A percentile compares a stretch with the other conserved stretches of the same genome.
Evolutionary conservation across 192 early-diverging fungal genomes (phyloP).

Genomic region (Podila clonocystis): DNA sequence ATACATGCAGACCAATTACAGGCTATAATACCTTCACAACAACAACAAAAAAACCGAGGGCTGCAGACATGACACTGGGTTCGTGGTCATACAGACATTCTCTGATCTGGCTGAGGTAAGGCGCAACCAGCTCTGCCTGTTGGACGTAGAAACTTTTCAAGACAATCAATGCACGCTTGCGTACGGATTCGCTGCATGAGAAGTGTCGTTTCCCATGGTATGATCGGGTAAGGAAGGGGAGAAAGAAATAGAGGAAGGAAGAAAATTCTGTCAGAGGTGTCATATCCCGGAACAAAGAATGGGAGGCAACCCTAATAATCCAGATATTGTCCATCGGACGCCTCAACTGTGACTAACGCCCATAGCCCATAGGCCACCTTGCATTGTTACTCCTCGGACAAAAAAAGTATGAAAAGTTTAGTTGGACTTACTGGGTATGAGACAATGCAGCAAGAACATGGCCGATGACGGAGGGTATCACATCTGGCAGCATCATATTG

Average conservation of each 20-base stretch:
- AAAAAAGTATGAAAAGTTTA: slow-evolving; percentile 1
- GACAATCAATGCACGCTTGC: slow-evolving; percentile 60
- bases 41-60: slow-evolving; percentile 46
- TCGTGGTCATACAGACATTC: slow-evolving; percentile 56
- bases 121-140: slow-evolving; percentile 36
- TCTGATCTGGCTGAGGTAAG: slow-evolving; percentile 51
- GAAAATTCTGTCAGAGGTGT: not conserved
- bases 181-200: slow-evolving; percentile 56
- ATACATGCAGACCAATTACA: too few species aligned
- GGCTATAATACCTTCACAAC: slow-evolving; percentile 36
- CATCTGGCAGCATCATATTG: slow-evolving; percentile 57
- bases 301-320: not conserved
- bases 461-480: slow-evolving; percentile 50
- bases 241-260: not conserved
- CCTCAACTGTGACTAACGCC: too few species aligned
- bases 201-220: not conserved
- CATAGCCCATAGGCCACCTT: too few species aligned
- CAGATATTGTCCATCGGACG: too few species aligned
- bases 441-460: slow-evolving; percentile 48
- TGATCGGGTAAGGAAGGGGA: not conserved
- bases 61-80: slow-evolving; percentile 57
- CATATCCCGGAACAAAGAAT: not conserved
- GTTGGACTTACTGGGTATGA: slow-evolving; percentile 55
- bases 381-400: too few species aligned
- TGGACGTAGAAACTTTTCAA: slow-evolving; percentile 51